A percentile compares a stretch with the other conserved stretches of the same genome.
phyloP scores from a whole-genome alignment of 129 eudicot genomes.

The Arctium lappa region DNA sequence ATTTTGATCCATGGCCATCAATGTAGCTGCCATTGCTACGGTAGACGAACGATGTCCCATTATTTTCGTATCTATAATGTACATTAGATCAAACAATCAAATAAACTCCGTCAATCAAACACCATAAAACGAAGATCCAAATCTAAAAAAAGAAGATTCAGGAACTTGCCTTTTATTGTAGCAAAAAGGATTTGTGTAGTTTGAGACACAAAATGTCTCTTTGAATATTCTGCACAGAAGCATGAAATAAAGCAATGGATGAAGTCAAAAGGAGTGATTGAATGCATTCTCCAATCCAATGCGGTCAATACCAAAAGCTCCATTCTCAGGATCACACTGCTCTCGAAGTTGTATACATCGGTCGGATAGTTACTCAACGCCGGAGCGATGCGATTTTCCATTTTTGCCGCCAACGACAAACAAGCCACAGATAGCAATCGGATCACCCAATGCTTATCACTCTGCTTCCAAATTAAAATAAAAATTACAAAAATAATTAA shows the following conservation, averaged over 20 bases:
- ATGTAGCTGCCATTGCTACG: slow-evolving; percentile 60
- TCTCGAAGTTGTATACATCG: slow-evolving; percentile 32
- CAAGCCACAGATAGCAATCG: slow-evolving; percentile 57
- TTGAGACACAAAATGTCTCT: slow-evolving; percentile 10
- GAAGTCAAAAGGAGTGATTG: slow-evolving; percentile 57
- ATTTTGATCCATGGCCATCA: slow-evolving; percentile 46
- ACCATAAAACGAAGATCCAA: neutral
- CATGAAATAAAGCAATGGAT: slow-evolving; percentile 36
- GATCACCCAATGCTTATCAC: slow-evolving; percentile 52
- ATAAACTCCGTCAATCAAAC: neutral
- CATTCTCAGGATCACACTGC: slow-evolving; percentile 47
- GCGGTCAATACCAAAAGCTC: slow-evolving; percentile 57
- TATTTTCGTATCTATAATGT: slow-evolving; percentile 40
- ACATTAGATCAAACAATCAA: neutral
- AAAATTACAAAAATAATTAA: neutral
- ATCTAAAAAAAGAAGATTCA: neutral
- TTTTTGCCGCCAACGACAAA: slow-evolving; percentile 66
- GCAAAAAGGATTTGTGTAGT: slow-evolving; percentile 37
- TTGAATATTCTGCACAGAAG: slow-evolving; percentile 10
- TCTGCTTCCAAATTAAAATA: slow-evolving; percentile 27
- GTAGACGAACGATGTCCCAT: slow-evolving; percentile 41
- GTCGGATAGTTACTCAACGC: slow-evolving; percentile 24
- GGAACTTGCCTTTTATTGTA: slow-evolving; percentile 36
- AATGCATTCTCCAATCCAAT: slow-evolving; percentile 62
- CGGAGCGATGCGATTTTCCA: slow-evolving; percentile 41